A percentile compares a stretch with the other conserved stretches of the same genome.
phyloP scores from a whole-genome alignment of 768 basidiomycete genomes.

The Xerocomellus intermedius region DNA sequence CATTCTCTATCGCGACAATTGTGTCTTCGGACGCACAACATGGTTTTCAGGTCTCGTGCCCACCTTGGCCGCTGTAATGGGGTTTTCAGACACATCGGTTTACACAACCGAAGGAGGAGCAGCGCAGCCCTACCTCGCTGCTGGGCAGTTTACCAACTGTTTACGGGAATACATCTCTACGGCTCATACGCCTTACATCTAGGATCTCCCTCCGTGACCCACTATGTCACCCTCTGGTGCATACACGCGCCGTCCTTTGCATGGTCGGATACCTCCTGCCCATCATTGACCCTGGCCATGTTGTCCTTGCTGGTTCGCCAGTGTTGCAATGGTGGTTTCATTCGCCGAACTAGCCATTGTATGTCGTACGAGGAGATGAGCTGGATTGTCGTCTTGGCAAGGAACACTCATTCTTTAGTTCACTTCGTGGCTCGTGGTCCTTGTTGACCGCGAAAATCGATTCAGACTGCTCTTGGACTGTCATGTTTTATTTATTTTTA shows the following conservation, averaged over 20 bases:
- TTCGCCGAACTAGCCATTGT: not conserved
- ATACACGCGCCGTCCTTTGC: constrained; percentile 1
- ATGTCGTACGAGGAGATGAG: constrained; percentile 17
- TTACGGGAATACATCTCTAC: too few relatives aligned
- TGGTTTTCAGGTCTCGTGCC: too few relatives aligned
- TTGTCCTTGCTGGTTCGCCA: constrained; percentile 14
- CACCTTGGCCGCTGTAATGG: too few relatives aligned
- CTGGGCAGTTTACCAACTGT: too few relatives aligned
- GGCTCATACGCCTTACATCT: not conserved
- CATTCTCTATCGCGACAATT: too few relatives aligned
- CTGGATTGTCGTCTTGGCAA: not conserved
- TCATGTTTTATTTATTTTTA: constrained; percentile 11
- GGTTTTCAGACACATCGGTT: too few relatives aligned
- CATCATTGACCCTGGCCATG: not conserved
- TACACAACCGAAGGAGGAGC: too few relatives aligned
- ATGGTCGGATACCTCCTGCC: not conserved
- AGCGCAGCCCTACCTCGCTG: too few relatives aligned
- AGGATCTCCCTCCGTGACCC: not conserved
- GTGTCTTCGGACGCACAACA: too few relatives aligned
- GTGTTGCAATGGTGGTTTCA: constrained; percentile 1
- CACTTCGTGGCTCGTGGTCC: constrained; percentile 28
- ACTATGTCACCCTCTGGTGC: constrained; percentile 11
- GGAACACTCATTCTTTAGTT: constrained; percentile 23
- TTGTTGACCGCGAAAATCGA: constrained; percentile 27
- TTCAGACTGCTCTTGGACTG: constrained; percentile 36